Base-by-base conservation (phyloP, 495 filamentous ascomycete genomes). In the Aspergillus heteromorphus region DNA sequence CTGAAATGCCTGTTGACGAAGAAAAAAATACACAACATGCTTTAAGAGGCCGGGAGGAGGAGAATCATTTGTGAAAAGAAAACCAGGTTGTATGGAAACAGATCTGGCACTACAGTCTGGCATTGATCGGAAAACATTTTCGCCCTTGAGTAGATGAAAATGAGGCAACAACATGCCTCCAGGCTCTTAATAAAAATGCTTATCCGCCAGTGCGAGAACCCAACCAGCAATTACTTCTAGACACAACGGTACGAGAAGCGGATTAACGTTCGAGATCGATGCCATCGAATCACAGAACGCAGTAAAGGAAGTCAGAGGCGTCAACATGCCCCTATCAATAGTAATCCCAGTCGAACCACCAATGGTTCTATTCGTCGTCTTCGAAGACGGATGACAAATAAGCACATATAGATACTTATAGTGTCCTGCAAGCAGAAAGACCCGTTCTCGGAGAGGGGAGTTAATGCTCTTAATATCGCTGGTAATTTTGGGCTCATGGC, bases 381-480 rank as follows among this genome's bases (percentile, higher is more conserved):
- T 20, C 9, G 13, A 16, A 0, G 21, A 31, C 6, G 49, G 4
- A 40, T 70, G 61, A 13, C 49, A 54, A 23, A 93, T 75, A 7
- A 96, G 69, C 1, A 96, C 66, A n/a, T 91, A 69, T 2, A 96
- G 65, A 17, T 72, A 71, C 56, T 91, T 87, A 64, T 92, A 91
- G 1, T 86, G 73, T 0, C 57, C 36, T n/a, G 83, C 68, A 1
- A 87, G 71, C 18, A 66, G 67, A 9, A 69, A 60, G 9, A 95
- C 72, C n/a, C 79, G 73, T 43, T 83, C 78, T 31, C 79, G 75
- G 45, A 91, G 71, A 2, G 74, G 73, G 1, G 73, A 73, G 34
- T 71, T 70, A 17, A 73, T 53, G 7, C 47, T 29, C 16, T 47
- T 54, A 18, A 51, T 42, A 0, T 21, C 40, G 25, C 40, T 49